These are phyloP conservation scores for Kalmusia sp. DNA, from an alignment of 2,329 filamentous ascomycete genomes.

Conservation along the genomic window DNA sequence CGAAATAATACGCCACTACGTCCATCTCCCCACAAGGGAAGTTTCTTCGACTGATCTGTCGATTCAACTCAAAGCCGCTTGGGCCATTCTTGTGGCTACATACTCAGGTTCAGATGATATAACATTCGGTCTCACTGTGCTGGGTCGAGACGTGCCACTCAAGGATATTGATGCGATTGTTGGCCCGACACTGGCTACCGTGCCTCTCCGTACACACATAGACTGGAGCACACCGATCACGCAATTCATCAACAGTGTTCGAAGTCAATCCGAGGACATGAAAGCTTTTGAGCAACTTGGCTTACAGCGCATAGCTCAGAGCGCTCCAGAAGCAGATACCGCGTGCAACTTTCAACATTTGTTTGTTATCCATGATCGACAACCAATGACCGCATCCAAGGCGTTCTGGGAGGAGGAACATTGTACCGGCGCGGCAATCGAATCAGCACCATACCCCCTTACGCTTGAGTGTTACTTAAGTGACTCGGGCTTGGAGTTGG, in stretches of 20 bases:
- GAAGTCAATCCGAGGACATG: neutral
- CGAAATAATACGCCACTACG: neutral
- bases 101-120: neutral
- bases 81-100: neutral
- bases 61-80: neutral
- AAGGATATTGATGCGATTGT: neutral
- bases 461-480: neutral
- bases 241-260: neutral
- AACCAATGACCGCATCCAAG: neutral
- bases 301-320: neutral
- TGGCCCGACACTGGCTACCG: neutral
- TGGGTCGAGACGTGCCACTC: neutral
- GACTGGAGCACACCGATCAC: neutral
- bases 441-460: neutral
- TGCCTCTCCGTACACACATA: neutral
- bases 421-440: neutral
- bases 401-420: neutral
- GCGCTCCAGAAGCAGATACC: neutral
- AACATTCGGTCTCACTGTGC: neutral
- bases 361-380: neutral
- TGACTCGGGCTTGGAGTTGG: neutral
- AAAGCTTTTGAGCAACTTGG: neutral
- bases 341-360: neutral
- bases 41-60: neutral
- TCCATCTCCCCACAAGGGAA: neutral